Base-by-base conservation (phyloP, 768 basidiomycete species). In the Serendipita indica region DNA sequence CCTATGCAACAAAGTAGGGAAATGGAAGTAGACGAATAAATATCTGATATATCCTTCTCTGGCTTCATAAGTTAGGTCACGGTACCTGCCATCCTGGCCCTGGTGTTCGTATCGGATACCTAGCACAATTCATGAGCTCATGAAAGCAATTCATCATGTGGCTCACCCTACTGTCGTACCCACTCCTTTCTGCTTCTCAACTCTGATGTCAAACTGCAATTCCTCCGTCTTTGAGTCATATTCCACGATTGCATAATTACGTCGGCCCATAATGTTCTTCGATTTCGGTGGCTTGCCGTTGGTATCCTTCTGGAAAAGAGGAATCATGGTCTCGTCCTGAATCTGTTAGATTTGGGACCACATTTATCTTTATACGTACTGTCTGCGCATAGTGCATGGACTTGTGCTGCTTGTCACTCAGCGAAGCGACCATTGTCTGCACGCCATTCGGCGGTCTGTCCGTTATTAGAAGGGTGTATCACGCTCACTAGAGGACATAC, bases 181-280 rank as follows among this genome's bases (percentile, higher is more conserved):
- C 33, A 72, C 59, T 0, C 94, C 94, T 66, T 89, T 92, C 63
- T 76, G 74, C 63, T 78, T 86, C 70, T 99, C 94, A 7, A 97
- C 82, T 1, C 86, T 79, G 65, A 97, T 80, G 63, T 90, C 86
- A 62, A 88, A 97, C 5, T 79, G 70, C 63, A 97, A 64, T 3
- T 86, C 83, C 0, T 83, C 83, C 3, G 77, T 76, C 1, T 65
- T 57, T 13, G 68, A 65, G 41, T 86, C 79, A 73, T 79, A 83
- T 32, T 75, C 70, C 5, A 88, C 80, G 34, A 76, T 75, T 65
- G 86, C 86, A 83, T 89, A 98, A 68, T 97, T 97, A 34, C 93
- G 78, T 58, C 80, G 73, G 1, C 88, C 89, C 83, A 92, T 92
- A 60, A 96, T 82, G 64, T 77, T 83, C 65, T 82, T 86, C 58